Evolutionary conservation across 345 rosid genomes (phyloP), one percentile per base, ranked within the genome.

Genomic region (Tarenaya hassleriana): DNA sequence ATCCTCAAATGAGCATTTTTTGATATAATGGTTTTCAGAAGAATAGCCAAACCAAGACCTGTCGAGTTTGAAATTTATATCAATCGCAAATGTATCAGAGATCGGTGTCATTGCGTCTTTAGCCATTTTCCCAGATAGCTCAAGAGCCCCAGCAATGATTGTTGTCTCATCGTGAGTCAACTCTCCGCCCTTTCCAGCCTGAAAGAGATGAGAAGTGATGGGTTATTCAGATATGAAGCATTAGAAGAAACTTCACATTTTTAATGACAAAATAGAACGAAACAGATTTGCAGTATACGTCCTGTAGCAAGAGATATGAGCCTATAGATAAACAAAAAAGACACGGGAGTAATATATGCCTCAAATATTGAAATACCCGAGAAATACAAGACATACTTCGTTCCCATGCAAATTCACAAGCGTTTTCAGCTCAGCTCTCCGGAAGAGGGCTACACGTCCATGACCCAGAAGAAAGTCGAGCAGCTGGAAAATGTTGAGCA

Each of bases 131-230:
- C 63, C 94, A 3, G 72, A 37, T 20, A 89, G 88, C 61, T 79
- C 94, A 62, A 90, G 97, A 47, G 97, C 97, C 69, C 97, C 97
- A 34, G 88, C 90, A 52, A 90, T 90, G 41, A 90, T 86, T 31
- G 95, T 90, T 18, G 95, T 90, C 70, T 90, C 97, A 20, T 90
- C 97, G 69, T 78, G 97, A 0, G 97, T 90, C 55, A 90, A 55
- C 63, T 90, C 97, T 41, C 97, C 97, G 48, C 97, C 97, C 60
- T 90, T 90, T 55, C 97, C 97, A 52, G 95, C 97, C 97, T 86
- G 70, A 34, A 34, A 16, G 16, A 65, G 32, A 15, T 12, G n/a
- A n/a, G n/a, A n/a, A 10, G 35, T 10, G 40, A 38, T 41, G 16
- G 15, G 32, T 55, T 35, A 50, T 24, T 47, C 7, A 20, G 35